phyloP scores from a whole-genome alignment of 2,329 filamentous ascomycete species.

The Phaeosphaeria sp. region DNA sequence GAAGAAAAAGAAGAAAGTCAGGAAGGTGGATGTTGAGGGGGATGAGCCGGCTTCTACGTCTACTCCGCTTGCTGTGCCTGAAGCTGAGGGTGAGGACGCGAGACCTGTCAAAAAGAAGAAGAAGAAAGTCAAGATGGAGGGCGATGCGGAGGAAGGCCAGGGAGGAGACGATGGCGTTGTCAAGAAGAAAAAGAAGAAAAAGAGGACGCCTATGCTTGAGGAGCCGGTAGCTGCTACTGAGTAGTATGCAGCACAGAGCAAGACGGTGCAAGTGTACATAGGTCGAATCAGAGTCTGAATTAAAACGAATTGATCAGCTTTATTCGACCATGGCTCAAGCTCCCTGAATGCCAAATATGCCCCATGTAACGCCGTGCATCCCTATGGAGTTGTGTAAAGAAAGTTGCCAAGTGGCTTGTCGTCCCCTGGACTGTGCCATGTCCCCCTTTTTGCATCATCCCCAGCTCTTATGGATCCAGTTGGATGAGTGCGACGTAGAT shows the following conservation, averaged over 20 bases:
- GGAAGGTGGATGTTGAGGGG: slow-evolving; percentile 60
- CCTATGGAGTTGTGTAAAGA: slow-evolving; percentile 1
- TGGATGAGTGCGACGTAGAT: background rate
- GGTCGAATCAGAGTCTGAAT: slow-evolving; percentile 5
- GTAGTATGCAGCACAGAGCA: too few species aligned
- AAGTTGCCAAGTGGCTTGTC: slow-evolving; percentile 2
- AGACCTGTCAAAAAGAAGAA: slow-evolving; percentile 54
- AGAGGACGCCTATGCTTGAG: slow-evolving; percentile 44
- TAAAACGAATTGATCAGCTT: background rate
- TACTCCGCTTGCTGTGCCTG: slow-evolving; percentile 20
- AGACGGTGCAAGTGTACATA: background rate
- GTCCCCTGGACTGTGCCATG: too few species aligned
- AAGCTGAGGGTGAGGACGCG: slow-evolving; percentile 16
- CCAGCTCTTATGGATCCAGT: too few species aligned
- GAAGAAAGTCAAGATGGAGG: slow-evolving; percentile 48
- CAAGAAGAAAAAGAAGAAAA: slow-evolving; percentile 53
- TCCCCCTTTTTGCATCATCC: background rate
- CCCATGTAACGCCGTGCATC: slow-evolving; percentile 10
- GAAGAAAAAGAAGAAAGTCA: slow-evolving; percentile 63
- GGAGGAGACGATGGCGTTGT: slow-evolving; percentile 39
- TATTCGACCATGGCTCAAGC: slow-evolving; percentile 7
- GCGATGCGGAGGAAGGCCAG: slow-evolving; percentile 15
- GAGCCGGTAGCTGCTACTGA: slow-evolving; percentile 22
- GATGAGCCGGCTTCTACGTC: slow-evolving; percentile 60
- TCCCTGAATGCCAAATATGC: background rate